These are phyloP conservation scores for Aegilops speltoides DNA, from an alignment of 176 grass and related monocot species.

Conservation along the genomic window DNA sequence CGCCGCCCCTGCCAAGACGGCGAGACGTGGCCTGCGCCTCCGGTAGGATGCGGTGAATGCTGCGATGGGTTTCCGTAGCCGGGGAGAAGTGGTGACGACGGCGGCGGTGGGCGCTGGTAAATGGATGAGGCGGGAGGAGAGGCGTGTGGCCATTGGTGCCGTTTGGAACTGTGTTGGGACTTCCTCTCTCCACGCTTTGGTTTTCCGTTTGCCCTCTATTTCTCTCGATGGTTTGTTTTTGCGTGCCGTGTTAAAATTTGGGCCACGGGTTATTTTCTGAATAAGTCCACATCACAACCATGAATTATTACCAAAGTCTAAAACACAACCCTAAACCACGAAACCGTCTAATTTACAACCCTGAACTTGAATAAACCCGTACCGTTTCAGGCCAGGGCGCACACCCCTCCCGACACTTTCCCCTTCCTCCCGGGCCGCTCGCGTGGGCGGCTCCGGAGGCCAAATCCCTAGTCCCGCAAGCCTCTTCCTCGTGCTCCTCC, in stretches of 20 bases:
- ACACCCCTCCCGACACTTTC: too few relatives aligned
- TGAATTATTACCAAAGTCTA: too few relatives aligned
- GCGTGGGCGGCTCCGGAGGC: too few relatives aligned
- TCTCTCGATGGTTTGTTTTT: background rate
- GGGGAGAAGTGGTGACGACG: conserved; percentile 1
- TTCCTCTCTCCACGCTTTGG: background rate
- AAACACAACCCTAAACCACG: too few relatives aligned
- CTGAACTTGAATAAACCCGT: too few relatives aligned
- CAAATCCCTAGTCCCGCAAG: too few relatives aligned
- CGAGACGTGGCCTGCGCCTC: background rate
- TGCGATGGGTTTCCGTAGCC: background rate
- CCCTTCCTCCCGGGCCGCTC: too few relatives aligned
- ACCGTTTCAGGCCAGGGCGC: too few relatives aligned
- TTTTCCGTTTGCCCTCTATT: background rate
- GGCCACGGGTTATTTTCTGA: too few relatives aligned
- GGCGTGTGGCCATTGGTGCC: conserved; percentile 40
- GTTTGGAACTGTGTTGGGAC: background rate
- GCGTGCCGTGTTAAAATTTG: conserved; percentile 27
- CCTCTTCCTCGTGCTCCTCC: too few relatives aligned
- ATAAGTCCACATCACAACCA: too few relatives aligned
- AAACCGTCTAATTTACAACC: too few relatives aligned
- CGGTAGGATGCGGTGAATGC: background rate
- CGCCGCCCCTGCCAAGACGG: conserved; percentile 23
- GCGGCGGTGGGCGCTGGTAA: conserved; percentile 4
- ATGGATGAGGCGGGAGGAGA: conserved; percentile 44